Conservation (phyloP, 352 stramenopile genomes). For the Phytophthora fragariaefolia region DNA sequence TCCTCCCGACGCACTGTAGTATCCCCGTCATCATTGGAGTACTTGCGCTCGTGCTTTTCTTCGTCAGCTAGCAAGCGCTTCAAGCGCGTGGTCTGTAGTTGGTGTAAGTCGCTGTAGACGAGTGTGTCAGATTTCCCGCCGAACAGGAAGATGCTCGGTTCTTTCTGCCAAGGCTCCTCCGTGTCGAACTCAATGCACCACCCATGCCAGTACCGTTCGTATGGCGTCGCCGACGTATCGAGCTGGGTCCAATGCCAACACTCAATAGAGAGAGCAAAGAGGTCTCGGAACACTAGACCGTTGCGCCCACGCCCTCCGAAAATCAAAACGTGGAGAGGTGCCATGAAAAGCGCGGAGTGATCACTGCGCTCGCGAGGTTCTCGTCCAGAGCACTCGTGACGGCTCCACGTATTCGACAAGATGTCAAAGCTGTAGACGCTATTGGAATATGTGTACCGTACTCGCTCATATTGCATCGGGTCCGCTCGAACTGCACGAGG, state of each 20-base stretch:
- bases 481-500: conserved; percentile 40
- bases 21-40: background rate
- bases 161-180: conserved; percentile 31
- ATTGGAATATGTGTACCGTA: conserved; percentile 68
- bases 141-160: conserved; percentile 60
- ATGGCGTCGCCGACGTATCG: conserved; percentile 30
- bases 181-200: conserved; percentile 41
- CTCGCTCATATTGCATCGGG: conserved; percentile 59
- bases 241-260: conserved; percentile 60
- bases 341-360: conserved; percentile 63
- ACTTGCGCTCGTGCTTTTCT: conserved; percentile 13
- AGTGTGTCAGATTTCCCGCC: conserved; percentile 68
- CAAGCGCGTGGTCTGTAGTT: conserved; percentile 32
- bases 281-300: conserved; percentile 57
- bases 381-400: conserved; percentile 45
- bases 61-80: conserved; percentile 25
- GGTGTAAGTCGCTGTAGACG: conserved; percentile 58
- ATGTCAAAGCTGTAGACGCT: conserved; percentile 64
- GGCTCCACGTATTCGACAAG: conserved; percentile 39
- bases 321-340: conserved; percentile 52
- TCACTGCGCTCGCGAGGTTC: conserved; percentile 57
- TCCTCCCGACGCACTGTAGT: background rate
- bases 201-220: conserved; percentile 55
- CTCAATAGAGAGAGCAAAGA: conserved; percentile 52
- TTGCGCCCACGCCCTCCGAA: conserved; percentile 64